Evolutionary conservation across 1,284 basidiomycete genomes (phyloP).

Genomic region (Trichosporon sp.): DNA sequence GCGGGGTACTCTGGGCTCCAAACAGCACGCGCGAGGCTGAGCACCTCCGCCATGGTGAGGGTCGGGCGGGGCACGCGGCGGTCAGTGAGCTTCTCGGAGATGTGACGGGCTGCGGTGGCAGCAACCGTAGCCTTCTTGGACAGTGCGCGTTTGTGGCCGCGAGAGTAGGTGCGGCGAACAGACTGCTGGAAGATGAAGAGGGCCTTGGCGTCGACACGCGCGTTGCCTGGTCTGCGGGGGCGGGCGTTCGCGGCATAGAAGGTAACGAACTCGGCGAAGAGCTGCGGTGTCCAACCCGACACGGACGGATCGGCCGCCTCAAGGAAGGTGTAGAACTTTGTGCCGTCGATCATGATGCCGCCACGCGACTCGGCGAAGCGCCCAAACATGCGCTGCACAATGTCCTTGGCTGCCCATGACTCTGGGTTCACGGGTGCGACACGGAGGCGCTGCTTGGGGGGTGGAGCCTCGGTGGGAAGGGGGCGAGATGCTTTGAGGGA

Average conservation of each 20-base stretch:
- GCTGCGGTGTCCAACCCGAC: background rate
- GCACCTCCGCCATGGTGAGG: background rate
- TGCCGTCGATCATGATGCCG: conserved; percentile 11
- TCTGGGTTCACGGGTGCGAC: background rate
- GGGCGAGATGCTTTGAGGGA: conserved; percentile 3
- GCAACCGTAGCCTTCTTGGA: background rate
- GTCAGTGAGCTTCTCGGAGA: background rate
- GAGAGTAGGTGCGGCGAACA: conserved; percentile 20
- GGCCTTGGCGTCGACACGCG: background rate
- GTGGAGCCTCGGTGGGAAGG: background rate
- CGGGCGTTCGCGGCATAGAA: conserved; percentile 16
- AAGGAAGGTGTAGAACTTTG: background rate
- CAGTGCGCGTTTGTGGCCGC: background rate
- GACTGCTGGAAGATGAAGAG: background rate
- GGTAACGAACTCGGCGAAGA: conserved; percentile 15
- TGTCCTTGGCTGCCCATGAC: conserved; percentile 7
- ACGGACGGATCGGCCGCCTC: background rate
- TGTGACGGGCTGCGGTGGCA: background rate
- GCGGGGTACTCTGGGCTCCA: conserved; percentile 17
- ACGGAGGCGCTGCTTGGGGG: background rate
- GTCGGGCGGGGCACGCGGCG: background rate
- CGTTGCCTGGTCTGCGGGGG: background rate
- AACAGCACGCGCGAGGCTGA: background rate
- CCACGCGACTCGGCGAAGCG: conserved; percentile 9
- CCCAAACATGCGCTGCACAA: conserved; percentile 20